phyloP scores from a whole-genome alignment of 495 filamentous ascomycete species.

The Lasiosphaeriaceae sp. region DNA sequence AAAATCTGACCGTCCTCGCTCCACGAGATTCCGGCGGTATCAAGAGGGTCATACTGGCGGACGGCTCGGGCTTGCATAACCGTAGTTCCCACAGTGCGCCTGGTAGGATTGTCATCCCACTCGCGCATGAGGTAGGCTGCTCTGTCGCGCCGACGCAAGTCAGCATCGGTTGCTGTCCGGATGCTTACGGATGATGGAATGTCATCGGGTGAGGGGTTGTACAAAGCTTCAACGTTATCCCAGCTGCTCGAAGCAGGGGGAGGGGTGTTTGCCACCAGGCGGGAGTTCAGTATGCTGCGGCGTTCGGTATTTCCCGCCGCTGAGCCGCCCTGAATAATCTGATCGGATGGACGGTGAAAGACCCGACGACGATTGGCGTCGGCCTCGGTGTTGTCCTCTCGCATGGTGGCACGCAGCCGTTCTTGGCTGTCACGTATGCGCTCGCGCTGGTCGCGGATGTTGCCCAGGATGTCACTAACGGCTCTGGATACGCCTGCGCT shows the following conservation, averaged over 20 bases:
- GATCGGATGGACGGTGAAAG: no score
- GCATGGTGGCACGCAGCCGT: constrained; percentile 10
- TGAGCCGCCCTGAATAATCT: no score
- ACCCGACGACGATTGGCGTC: constrained; percentile 2
- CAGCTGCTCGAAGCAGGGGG: constrained; percentile 7
- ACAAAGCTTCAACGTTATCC: constrained; percentile 24
- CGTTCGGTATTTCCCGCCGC: constrained; percentile 1
- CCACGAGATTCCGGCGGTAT: constrained; percentile 68
- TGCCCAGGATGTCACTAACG: constrained; percentile 24
- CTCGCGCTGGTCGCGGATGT: constrained; percentile 23
- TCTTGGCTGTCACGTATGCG: constrained; percentile 17
- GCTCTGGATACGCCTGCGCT: constrained; percentile 20
- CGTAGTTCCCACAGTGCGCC: constrained; percentile 14
- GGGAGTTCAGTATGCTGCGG: constrained; percentile 10
- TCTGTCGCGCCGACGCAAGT: constrained; percentile 17
- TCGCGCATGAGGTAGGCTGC: constrained; percentile 27
- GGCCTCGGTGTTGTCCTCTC: constrained; percentile 7
- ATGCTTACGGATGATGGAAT: neutral
- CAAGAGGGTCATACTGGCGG: constrained; percentile 34
- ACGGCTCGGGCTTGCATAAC: constrained; percentile 7
- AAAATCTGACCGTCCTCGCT: constrained; percentile 63
- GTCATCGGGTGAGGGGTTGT: constrained; percentile 6
- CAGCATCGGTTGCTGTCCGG: constrained; percentile 3
- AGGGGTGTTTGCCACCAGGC: constrained; percentile 14
- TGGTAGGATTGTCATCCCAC: constrained; percentile 22